phyloP scores from a whole-genome alignment of 2,329 filamentous ascomycete species.

The Arthrobotrys sinensis region DNA sequence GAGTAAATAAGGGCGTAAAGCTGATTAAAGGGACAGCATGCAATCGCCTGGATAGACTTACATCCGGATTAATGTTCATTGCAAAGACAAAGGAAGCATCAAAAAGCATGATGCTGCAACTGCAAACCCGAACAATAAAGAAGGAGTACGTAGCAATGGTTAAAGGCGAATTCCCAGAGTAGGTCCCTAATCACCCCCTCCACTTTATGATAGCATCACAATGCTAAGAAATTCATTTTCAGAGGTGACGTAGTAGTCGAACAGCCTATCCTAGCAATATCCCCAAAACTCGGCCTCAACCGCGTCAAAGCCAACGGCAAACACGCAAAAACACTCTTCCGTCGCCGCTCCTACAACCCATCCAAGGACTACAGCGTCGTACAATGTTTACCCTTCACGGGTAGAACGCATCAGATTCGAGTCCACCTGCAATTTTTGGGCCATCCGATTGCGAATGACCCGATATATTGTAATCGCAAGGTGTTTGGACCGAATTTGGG shows the following conservation, averaged over 20 bases:
- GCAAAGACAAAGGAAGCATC: conserved; percentile 87
- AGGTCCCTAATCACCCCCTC: conserved; percentile 12
- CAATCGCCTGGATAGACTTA: conserved; percentile 93
- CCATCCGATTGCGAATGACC: conserved; percentile 96
- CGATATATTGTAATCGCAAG: conserved; percentile 93
- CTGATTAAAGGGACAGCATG: conserved; percentile 74
- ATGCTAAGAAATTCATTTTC: neutral
- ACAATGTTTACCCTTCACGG: conserved; percentile 91
- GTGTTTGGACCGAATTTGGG: conserved; percentile 90
- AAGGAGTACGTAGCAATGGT: conserved; percentile 97
- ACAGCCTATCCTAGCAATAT: conserved; percentile 93
- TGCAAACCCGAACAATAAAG: conserved; percentile 84
- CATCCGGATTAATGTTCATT: conserved; percentile 98
- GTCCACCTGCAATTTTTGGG: conserved; percentile 96
- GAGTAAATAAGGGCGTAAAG: neutral
- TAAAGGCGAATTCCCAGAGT: conserved; percentile 88
- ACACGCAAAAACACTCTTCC: conserved; percentile 89
- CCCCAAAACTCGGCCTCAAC: conserved; percentile 93
- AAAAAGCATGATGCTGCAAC: conserved; percentile 81
- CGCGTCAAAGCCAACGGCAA: conserved; percentile 95
- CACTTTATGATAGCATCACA: neutral
- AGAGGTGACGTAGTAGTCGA: conserved; percentile 88
- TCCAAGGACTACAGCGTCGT: conserved; percentile 92
- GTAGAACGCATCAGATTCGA: conserved; percentile 92
- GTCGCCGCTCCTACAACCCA: conserved; percentile 91